Percentiles rank a stretch among this genome's conserved stretches.
Conservation (phyloP, 345 rosid species). For the Salix brachista region DNA sequence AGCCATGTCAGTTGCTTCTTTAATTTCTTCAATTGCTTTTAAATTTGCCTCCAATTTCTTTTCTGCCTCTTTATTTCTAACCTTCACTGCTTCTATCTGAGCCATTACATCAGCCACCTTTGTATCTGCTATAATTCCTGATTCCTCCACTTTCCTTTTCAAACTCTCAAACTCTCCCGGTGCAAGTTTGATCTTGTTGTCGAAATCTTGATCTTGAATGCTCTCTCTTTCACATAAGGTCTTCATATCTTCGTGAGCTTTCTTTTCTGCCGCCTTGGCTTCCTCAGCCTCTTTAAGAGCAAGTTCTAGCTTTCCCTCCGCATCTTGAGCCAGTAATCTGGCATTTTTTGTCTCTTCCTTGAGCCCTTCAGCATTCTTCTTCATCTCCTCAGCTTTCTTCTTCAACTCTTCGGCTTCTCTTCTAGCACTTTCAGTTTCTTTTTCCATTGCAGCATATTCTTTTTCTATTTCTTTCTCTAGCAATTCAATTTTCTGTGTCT, state of each 20-base stretch:
- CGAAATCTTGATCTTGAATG: conserved; percentile 13
- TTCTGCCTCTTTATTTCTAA: conserved; percentile 38
- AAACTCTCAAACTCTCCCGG: conserved; percentile 49
- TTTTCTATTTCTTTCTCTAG: conserved; percentile 34
- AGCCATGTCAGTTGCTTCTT: conserved; percentile 66
- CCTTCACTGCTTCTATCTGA: conserved; percentile 46
- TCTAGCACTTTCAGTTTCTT: conserved; percentile 13
- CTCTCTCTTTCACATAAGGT: conserved; percentile 33
- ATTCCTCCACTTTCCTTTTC: conserved; percentile 50
- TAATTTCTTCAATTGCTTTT: conserved; percentile 59
- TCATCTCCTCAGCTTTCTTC: conserved; percentile 51
- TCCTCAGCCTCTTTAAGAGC: conserved; percentile 43
- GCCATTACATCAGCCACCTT: conserved; percentile 44
- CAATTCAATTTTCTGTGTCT: conserved; percentile 34
- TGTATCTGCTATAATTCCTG: conserved; percentile 33
- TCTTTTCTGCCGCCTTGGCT: conserved; percentile 54
- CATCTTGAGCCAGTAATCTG: conserved; percentile 31
- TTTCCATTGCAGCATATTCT: neutral
- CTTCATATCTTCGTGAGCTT: conserved; percentile 48
- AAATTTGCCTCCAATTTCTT: conserved; percentile 44
- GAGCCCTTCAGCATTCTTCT: conserved; percentile 28
- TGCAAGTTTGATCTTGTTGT: conserved; percentile 48
- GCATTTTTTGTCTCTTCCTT: conserved; percentile 49
- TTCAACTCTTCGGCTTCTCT: conserved; percentile 48
- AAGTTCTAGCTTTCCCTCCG: conserved; percentile 44